Base-by-base conservation (phyloP, 345 rosid genomes). In the Aurinia saxatilis region DNA sequence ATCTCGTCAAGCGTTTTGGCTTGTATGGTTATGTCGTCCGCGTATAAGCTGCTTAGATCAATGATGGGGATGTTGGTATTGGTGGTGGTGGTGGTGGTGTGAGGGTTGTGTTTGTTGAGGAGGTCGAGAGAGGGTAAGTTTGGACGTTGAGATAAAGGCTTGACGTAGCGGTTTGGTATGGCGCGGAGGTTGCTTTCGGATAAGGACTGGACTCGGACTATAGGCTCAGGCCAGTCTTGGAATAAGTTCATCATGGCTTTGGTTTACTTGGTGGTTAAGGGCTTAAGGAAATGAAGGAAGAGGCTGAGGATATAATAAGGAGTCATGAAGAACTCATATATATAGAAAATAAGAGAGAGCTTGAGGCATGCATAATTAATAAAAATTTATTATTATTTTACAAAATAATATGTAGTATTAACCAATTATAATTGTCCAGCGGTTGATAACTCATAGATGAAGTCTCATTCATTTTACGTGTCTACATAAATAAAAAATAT, bases 151-250 rank as follows among this genome's bases (percentile, higher is more conserved):
- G 68, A n/a, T 0, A 47, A 33, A 14, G 88, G 96, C 77, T 90
- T 92, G 57, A 92, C 56, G 47, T 92, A 92, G 8, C 93, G 80
- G n/a, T 60, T 71, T 0, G 99, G 99, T 63, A 92, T 85, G 44
- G 25, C 14, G 12, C 37, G 2, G 6, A 72, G 66, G 56, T 82
- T 74, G 49, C 73, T 74, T 3, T 87, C 87, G 52, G 97, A 87
- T 50, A 92, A 73, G 52, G 95, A 81, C 60, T 90, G 99, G 72
- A 92, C 99, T 0, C 99, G 91, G 60, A 90, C 85, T 8, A 92
- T 73, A 5, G 96, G 99, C 72, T 92, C 99, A 3, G 99, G 97
- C 99, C 99, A 92, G 12, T 82, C 93, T 14, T 81, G 75, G 49
- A 50, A 34, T 42, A 77, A 63, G 66, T 10, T 78, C 75, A 81